Base-by-base conservation (phyloP, 2,329 filamentous ascomycete genomes). In the Trichoderma oligosporum region DNA sequence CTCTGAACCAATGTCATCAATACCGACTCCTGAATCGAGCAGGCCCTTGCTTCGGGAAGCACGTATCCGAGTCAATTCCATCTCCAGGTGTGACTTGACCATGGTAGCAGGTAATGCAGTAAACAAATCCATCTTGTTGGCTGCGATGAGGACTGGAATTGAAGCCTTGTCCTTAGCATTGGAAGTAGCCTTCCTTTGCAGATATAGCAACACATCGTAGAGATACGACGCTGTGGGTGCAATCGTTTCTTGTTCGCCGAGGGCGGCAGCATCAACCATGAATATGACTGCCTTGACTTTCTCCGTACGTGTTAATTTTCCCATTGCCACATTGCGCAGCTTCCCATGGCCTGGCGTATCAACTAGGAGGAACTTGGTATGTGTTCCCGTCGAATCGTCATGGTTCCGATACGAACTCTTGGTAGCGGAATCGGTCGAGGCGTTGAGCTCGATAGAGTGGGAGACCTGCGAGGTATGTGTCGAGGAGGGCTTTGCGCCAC, bases 281-380 rank as follows among this genome's bases (percentile, higher is more conserved):
- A 93, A 99, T 51, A 97, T 81, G 52, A 97, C 78, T 16, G 88
- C 92, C 38, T 82, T 82, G 46, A 93, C 75, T 62, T 82, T 81
- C 51, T 73, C 68, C 29, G 66, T 66, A 59, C 62, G 68, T 57
- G 63, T 68, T 24, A 87, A 73, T 53, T 74, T 76, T 39, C 77
- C 72, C 58, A 88, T 77, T 3, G 88, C 85, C 62, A 84, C 78
- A 65, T 84, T 82, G 60, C 94, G 89, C 59, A 99, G 84, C 75
- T 99, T 99, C 66, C 91, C 91, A 76, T 99, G 94, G 36, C 94
- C 94, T 0, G 94, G 94, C 1, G 93, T 97, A 75, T 99, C 94
- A 68, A 89, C 76, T 31, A 97, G 76, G 38, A 88, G 76, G 70
- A 94, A 89, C 69, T 85, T 87, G 62, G 82, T 85, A 68, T 87